Evolutionary conservation across 106 monocot genomes (phyloP), one percentile per base, ranked within the genome.

Genomic region (Allium fistulosum): DNA sequence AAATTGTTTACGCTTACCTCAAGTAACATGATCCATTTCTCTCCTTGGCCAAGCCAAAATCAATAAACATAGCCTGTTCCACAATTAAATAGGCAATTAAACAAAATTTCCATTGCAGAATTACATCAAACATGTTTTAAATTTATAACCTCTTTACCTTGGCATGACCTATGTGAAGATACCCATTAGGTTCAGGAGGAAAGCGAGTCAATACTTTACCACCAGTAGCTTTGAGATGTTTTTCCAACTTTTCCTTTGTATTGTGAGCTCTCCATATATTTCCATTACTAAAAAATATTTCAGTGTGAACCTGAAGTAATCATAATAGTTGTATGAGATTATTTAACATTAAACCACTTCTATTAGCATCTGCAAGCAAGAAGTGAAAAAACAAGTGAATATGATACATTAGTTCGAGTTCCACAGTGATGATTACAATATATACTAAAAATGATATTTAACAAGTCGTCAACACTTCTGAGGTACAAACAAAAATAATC

Each of bases 151-250:
- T 37, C 37, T 58, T 48, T 85, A 96, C 95, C 95, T 96, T 96
- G 12, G 95, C 95, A 84, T 96, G 95, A 51, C 96, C 96, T 79
- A 97, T 97, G 67, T 97, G 92, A 15, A 97, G 84, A 77, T 92
- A 88, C 3, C 95, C 95, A 82, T 96, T 96, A 72, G 95, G 95
- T 76, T 96, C 95, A 59, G 95, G 95, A 71, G 95, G 95, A 50
- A 96, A 96, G 47, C 95, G 85, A 74, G 95, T 91, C 10, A 86
- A 73, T 59, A 96, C 85, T 74, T 91, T 91, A 55, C 88, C 88
- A 49, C 88, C 84, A 9, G 96, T 92, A 52, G 18, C 68, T 51
- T 81, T 80, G 46, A 99, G 79, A 75, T 99, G 97, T 69, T 61
- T 87, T 12, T 90, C 87, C 49, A 99, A 81, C 57, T 79, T 75